Base-by-base conservation (phyloP, 2,329 filamentous ascomycete species). In the Pseudocercospora fijiensis region DNA sequence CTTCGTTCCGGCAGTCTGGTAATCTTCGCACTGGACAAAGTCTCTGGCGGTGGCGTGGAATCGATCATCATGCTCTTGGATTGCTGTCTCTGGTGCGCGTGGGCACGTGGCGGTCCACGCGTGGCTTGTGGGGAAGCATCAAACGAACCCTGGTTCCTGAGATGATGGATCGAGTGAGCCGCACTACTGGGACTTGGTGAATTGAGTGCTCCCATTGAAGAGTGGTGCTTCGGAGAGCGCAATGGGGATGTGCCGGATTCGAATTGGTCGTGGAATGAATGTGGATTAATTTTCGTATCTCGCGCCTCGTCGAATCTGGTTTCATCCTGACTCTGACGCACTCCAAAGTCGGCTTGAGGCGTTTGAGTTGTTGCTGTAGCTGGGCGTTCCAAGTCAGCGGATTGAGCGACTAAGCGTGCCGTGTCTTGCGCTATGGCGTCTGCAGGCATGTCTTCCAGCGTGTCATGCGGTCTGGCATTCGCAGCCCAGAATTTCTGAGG, bases 401-500 rank as follows among this genome's bases (percentile, higher is more conserved):
- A 30, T 28, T 28, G 49, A 26, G 49, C 49, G 11, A 30, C 49
- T 13, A 24, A 18, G 28, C 24, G 53, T 22, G 27, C 27, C 16
- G 30, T 20, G 18, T 33, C 27, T 56, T 56, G 53, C 53, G 53
- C 28, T 37, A 56, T 56, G 1, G 27, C 53, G 13, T 56, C 53
- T 56, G 57, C 37, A 20, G 53, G 53, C 24, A 37, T 37, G 27
- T 56, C 53, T 37, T 56, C 53, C 16, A 41, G 30, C 53, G 28
- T 77, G 76, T 56, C 77, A 76, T 7, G 84, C 82, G 49, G 78
- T 76, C 70, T 86, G 83, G 20, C 80, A 52, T 82, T 80, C 59
- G 84, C 80, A 27, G 82, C 79, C 61, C 81, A 82, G 72, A 85
- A 85, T 66, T 84, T 82, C 6, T 80, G 80, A 27, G 81, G 80